phyloP scores from a whole-genome alignment of 2,329 filamentous ascomycete genomes.

The Phialophora chinensis region DNA sequence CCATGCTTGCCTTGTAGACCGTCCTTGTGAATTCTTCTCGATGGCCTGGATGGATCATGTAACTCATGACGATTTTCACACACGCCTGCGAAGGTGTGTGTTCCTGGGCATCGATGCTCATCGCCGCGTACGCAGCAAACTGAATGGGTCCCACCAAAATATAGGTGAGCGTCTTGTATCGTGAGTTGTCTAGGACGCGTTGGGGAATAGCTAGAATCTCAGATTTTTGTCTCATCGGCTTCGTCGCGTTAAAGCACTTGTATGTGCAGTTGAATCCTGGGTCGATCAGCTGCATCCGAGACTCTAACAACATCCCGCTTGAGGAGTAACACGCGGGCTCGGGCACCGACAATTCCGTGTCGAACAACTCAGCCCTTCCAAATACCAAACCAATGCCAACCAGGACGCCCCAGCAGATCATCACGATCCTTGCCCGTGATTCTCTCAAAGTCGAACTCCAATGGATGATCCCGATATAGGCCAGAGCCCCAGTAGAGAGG shows the following conservation, averaged over 20 bases:
- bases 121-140: slow-evolving; percentile 39
- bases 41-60: slow-evolving; percentile 32
- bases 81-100: slow-evolving; percentile 38
- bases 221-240: slow-evolving; percentile 36
- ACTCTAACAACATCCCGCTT: slow-evolving; percentile 36
- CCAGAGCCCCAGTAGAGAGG: slow-evolving; percentile 39
- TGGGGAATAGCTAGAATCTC: slow-evolving; percentile 39
- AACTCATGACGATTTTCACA: slow-evolving; percentile 36
- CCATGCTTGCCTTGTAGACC: slow-evolving; percentile 40
- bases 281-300: slow-evolving; percentile 32
- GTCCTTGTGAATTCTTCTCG: slow-evolving; percentile 33
- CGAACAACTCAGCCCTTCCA: slow-evolving; percentile 36
- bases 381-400: slow-evolving; percentile 38
- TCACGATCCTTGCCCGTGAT: slow-evolving; percentile 37
- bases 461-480: slow-evolving; percentile 40
- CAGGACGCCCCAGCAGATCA: slow-evolving; percentile 39
- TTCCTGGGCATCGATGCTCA: slow-evolving; percentile 33
- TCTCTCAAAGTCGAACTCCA: slow-evolving; percentile 39
- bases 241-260: slow-evolving; percentile 38
- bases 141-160: slow-evolving; percentile 38
- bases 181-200: slow-evolving; percentile 30
- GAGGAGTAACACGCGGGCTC: slow-evolving; percentile 39
- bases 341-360: slow-evolving; percentile 28
- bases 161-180: slow-evolving; percentile 33
- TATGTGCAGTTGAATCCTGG: slow-evolving; percentile 42